Evolutionary conservation across 768 basidiomycete genomes (phyloP).

Genomic region (Mycena galericulata): DNA sequence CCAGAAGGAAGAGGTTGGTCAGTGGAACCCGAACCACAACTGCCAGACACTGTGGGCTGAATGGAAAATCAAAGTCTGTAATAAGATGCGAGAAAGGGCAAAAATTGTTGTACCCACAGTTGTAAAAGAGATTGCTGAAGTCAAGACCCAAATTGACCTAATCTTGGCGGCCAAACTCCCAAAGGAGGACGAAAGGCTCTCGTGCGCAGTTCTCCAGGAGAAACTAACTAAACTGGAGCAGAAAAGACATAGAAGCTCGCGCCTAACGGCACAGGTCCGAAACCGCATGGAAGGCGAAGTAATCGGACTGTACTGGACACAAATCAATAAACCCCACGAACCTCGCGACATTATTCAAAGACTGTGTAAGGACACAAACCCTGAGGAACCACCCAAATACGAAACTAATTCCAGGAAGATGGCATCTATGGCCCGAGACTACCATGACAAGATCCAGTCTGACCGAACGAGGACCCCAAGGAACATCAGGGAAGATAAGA

Average conservation of each 20-base stretch:
- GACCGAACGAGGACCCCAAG: not conserved
- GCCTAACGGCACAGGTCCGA: not conserved
- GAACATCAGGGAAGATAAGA: not conserved
- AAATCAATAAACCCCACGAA: not conserved
- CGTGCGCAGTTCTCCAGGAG: not conserved
- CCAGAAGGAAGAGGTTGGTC: not conserved
- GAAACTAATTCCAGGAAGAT: constrained; percentile 5
- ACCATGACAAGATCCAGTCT: constrained; percentile 10
- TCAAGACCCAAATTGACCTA: not conserved
- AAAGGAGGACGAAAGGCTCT: not conserved
- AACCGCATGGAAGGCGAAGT: not conserved
- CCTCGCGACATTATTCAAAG: not conserved
- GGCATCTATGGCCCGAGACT: not conserved
- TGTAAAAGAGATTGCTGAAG: not conserved
- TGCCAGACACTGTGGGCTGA: not conserved
- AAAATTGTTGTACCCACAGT: not conserved
- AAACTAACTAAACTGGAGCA: not conserved
- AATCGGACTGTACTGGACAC: not conserved
- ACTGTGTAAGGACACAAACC: not conserved
- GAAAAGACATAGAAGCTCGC: not conserved
- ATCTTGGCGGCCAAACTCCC: not conserved
- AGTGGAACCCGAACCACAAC: not conserved
- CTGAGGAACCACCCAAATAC: not conserved
- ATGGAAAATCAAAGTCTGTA: not conserved
- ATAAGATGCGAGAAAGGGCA: not conserved